phyloP scores from a whole-genome alignment of 2,329 filamentous ascomycete genomes.

The Didymella keratinophila region DNA sequence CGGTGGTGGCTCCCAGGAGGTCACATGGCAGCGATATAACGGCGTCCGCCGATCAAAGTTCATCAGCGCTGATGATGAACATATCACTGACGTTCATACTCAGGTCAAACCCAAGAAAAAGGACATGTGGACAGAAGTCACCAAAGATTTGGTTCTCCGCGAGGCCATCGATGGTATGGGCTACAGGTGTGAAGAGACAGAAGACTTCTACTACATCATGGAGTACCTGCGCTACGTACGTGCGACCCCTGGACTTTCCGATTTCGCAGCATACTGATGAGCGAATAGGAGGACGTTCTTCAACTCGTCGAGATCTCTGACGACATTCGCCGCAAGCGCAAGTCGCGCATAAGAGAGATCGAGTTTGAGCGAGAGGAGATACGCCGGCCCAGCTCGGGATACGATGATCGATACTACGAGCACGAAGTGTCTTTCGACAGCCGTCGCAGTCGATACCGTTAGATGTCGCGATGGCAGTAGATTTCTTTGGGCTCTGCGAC shows the following conservation, averaged over 20 bases:
- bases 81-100: conserved; percentile 54
- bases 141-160: conserved; percentile 85
- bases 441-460: conserved; percentile 49
- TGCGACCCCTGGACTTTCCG: conserved; percentile 31
- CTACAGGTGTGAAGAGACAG: conserved; percentile 91
- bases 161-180: conserved; percentile 86
- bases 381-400: conserved; percentile 58
- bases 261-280: conserved; percentile 20
- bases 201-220: conserved; percentile 90
- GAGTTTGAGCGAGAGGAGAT: conserved; percentile 67
- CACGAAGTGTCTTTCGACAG: conserved; percentile 72
- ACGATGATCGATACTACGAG: conserved; percentile 72
- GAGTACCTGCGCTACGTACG: conserved; percentile 88
- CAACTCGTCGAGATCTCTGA: conserved; percentile 84
- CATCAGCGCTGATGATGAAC: conserved; percentile 69
- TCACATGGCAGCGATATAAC: conserved; percentile 81
- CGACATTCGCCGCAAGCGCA: conserved; percentile 74
- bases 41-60: conserved; percentile 79
- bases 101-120: conserved; percentile 50
- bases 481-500: conserved; percentile 5
- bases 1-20: conserved; percentile 77
- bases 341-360: conserved; percentile 66
- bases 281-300: conserved; percentile 79
- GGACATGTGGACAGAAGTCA: conserved; percentile 94
- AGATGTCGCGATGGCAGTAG: conserved; percentile 22